A percentile compares a stretch with the other conserved stretches of the same genome.
Conservation (phyloP, 345 rosid species). For the Hypericum perforatum region DNA sequence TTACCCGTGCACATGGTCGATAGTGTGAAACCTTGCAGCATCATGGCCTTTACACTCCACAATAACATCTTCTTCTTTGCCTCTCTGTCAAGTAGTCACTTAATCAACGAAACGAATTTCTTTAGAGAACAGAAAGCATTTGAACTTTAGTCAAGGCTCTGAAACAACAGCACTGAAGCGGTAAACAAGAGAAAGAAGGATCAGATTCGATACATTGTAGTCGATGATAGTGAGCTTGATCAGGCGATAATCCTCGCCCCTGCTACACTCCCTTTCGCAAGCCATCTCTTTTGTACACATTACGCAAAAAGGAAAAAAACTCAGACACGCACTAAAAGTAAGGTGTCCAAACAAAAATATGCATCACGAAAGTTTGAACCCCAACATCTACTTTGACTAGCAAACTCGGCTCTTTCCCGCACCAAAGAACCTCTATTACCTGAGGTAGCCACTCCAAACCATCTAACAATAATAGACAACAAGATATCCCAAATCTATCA, state of each 20-base stretch:
- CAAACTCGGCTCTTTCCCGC: no score
- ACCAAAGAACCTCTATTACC: no score
- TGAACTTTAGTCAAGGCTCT: background rate
- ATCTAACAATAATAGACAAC: no score
- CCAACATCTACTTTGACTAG: no score
- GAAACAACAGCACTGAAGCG: background rate
- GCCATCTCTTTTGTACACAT: conserved; percentile 47
- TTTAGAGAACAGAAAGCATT: background rate
- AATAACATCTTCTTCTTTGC: conserved; percentile 56
- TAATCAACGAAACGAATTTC: background rate
- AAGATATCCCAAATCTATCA: no score
- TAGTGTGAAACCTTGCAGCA: conserved; percentile 67
- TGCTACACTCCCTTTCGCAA: conserved; percentile 92
- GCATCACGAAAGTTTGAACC: no score
- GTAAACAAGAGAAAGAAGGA: background rate
- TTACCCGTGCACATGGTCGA: conserved; percentile 87
- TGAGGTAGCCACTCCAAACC: no score
- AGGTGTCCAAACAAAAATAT: no score
- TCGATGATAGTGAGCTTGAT: conserved; percentile 73
- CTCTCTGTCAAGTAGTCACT: conserved; percentile 30
- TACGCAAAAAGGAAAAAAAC: background rate
- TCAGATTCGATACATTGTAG: conserved; percentile 43
- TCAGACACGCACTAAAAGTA: background rate
- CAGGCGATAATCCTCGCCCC: conserved; percentile 85
- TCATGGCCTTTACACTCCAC: conserved; percentile 96